These are phyloP conservation scores for Spergularia marina DNA, from an alignment of 148 eudicot genomes.

Conservation along the genomic window DNA sequence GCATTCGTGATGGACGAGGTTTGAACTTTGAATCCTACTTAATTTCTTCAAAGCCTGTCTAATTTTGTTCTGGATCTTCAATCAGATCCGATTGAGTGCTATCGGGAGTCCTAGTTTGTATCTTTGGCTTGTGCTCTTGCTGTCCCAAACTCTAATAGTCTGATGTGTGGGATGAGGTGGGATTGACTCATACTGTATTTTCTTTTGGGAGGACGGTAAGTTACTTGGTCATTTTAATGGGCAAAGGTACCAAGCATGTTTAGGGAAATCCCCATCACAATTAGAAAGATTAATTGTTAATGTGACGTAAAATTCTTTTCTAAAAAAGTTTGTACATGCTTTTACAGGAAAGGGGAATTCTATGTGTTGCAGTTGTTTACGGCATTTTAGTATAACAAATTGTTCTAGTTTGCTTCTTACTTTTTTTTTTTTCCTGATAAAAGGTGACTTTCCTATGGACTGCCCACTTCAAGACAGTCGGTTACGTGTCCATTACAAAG, in stretches of 20 bases:
- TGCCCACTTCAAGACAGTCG: constrained; percentile 98
- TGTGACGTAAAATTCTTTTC: background rate
- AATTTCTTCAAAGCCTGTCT: background rate
- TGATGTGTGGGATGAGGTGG: background rate
- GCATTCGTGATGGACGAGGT: constrained; percentile 96
- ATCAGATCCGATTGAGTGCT: background rate
- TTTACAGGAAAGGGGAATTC: background rate
- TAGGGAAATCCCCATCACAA: too few relatives aligned
- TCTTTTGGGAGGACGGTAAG: too few relatives aligned
- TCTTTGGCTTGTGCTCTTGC: background rate
- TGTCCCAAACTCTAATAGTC: background rate
- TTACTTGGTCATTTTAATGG: too few relatives aligned
- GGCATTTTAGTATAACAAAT: background rate
- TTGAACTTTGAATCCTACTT: constrained; percentile 22
- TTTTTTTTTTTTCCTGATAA: constrained; percentile 17
- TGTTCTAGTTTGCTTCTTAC: background rate
- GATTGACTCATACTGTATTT: too few relatives aligned
- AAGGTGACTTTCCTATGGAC: constrained; percentile 99
- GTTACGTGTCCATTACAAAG: constrained; percentile 82
- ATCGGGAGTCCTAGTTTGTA: background rate
- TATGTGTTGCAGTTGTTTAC: background rate
- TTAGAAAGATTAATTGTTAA: background rate
- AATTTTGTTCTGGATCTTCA: background rate
- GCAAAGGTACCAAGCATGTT: too few relatives aligned
- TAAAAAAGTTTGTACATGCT: background rate